A percentile compares a stretch with the other conserved stretches of the same genome.
Conservation (phyloP, 1,139 yeast species). For the Zygosaccharomyces sapae region DNA sequence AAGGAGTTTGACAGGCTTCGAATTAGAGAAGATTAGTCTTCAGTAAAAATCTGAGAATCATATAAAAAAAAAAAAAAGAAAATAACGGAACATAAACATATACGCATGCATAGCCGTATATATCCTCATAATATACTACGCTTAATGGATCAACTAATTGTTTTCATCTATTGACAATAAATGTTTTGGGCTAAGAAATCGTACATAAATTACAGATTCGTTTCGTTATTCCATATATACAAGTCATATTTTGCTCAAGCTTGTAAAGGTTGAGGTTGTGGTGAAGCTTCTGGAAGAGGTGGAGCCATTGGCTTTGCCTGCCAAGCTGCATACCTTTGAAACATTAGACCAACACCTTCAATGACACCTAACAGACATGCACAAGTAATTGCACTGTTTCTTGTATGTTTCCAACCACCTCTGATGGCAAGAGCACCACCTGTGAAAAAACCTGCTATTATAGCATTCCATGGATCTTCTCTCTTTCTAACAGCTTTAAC, state of each 20-base stretch:
- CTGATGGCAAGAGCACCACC: slow-evolving; percentile 98
- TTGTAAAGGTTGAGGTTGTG: slow-evolving; percentile 38
- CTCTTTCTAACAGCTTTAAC: slow-evolving; percentile 94
- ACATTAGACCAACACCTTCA: slow-evolving; percentile 97
- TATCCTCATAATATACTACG: too few species aligned
- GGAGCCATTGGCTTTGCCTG: slow-evolving; percentile 80
- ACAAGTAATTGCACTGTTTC: slow-evolving; percentile 96
- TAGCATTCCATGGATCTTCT: slow-evolving; percentile 98
- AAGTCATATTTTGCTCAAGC: slow-evolving; percentile 22
- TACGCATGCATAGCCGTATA: too few species aligned
- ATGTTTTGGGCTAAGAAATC: background rate
- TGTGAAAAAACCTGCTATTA: slow-evolving; percentile 95
- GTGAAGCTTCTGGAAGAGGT: slow-evolving; percentile 57
- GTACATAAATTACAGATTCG: slow-evolving; percentile 9
- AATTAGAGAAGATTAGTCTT: slow-evolving; percentile 17
- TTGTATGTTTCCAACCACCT: slow-evolving; percentile 97
- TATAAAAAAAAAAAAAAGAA: background rate
- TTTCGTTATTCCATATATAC: slow-evolving; percentile 14
- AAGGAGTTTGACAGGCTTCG: slow-evolving; percentile 19
- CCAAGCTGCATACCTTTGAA: slow-evolving; percentile 84
- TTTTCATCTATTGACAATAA: background rate
- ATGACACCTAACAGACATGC: slow-evolving; percentile 94
- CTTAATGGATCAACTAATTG: background rate
- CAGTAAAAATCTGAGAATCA: background rate
- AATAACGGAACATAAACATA: background rate